These are phyloP conservation scores for Penicillium robsamsonii DNA, from an alignment of 495 filamentous ascomycete species.

Conservation along the genomic window DNA sequence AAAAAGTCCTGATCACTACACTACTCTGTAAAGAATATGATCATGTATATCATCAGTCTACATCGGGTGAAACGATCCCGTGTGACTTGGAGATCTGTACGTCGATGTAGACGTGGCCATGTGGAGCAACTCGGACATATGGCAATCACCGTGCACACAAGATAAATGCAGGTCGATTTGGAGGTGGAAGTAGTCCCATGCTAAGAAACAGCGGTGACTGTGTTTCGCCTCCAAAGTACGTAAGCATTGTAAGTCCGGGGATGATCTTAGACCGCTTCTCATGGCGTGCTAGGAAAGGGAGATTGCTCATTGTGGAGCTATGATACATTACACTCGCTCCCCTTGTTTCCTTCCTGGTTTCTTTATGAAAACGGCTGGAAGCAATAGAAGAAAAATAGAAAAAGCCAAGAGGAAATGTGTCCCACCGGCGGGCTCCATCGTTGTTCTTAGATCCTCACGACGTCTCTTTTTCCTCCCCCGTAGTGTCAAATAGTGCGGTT, in stretches of 20 bases:
- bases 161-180: background rate
- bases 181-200: background rate
- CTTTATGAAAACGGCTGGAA: background rate
- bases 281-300: slow-evolving; percentile 35
- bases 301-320: slow-evolving; percentile 30
- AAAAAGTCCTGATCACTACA: background rate
- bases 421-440: background rate
- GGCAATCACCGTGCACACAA: background rate
- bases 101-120: slow-evolving; percentile 10
- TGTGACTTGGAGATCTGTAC: background rate
- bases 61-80: slow-evolving; percentile 27
- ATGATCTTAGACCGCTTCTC: slow-evolving; percentile 8
- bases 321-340: background rate
- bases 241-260: slow-evolving; percentile 16
- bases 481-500: background rate
- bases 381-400: background rate
- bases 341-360: background rate
- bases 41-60: slow-evolving; percentile 5
- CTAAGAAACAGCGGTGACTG: slow-evolving; percentile 17
- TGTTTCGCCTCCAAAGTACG: slow-evolving; percentile 4
- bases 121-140: slow-evolving; percentile 2
- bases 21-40: background rate
- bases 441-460: background rate
- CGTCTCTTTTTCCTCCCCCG: background rate
- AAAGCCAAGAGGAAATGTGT: background rate